A percentile compares a stretch with the other conserved stretches of the same genome.
These are phyloP conservation scores for Chrysosporium queenslandicum DNA, from an alignment of 2,329 filamentous ascomycete genomes.

Conservation along the genomic window DNA sequence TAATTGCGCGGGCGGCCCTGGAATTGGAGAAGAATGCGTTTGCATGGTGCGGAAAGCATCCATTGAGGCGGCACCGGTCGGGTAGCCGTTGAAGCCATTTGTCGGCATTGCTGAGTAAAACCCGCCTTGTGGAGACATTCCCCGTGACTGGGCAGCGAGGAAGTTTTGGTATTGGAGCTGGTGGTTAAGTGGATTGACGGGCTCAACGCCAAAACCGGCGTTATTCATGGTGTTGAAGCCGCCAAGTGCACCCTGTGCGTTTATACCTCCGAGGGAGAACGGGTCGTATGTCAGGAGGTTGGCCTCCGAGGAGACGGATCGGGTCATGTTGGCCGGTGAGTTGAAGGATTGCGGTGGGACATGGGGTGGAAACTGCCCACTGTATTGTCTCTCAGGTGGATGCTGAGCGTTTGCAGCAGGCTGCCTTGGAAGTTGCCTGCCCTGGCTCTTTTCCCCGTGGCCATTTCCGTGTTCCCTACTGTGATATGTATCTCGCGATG, in stretches of 20 bases:
- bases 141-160: conserved; percentile 39
- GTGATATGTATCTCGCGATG: conserved; percentile 30
- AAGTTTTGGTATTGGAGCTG: conserved; percentile 51
- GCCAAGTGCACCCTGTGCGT: conserved; percentile 23
- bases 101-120: conserved; percentile 38
- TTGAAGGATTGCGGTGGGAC: conserved; percentile 31
- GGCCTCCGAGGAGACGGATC: conserved; percentile 31
- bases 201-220: conserved; percentile 29
- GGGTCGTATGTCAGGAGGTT: conserved; percentile 31
- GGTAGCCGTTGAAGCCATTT: conserved; percentile 35
- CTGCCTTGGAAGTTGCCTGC: conserved; percentile 36
- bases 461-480: conserved; percentile 29
- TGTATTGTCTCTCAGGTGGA: conserved; percentile 36
- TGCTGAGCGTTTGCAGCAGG: conserved; percentile 28
- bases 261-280: conserved; percentile 30
- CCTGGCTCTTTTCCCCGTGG: conserved; percentile 34
- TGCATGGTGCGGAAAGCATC: conserved; percentile 36
- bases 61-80: conserved; percentile 30
- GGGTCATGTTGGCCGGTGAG: conserved; percentile 21
- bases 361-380: conserved; percentile 30
- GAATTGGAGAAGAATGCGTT: conserved; percentile 29
- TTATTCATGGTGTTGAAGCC: conserved; percentile 9
- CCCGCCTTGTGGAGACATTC: conserved; percentile 32
- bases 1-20: conserved; percentile 30
- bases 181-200: conserved; percentile 36